Evolutionary conservation across 768 basidiomycete species (phyloP).

Genomic region (Gymnopilus dilepis): DNA sequence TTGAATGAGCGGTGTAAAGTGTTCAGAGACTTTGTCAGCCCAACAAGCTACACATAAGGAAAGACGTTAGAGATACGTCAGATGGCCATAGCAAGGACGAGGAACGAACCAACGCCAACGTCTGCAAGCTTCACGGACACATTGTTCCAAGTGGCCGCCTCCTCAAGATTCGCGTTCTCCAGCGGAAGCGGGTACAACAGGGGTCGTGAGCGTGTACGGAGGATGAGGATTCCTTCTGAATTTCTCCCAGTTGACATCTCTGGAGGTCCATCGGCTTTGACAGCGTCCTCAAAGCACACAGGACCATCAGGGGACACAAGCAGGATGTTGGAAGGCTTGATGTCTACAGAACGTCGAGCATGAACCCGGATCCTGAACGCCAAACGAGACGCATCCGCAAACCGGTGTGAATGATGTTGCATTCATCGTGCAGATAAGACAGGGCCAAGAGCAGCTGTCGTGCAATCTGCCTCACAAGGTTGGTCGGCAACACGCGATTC

Average conservation of each 20-base stretch:
- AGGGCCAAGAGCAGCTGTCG: not conserved
- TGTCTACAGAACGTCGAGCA: not conserved
- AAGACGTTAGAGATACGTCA: too few relatives aligned
- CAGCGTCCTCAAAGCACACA: too few relatives aligned
- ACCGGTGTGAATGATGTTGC: not conserved
- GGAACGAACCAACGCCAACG: slow-evolving; percentile 6
- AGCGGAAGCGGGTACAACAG: not conserved
- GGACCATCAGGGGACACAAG: not conserved
- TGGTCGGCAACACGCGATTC: not conserved
- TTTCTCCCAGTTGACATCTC: too few relatives aligned
- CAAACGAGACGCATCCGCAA: not conserved
- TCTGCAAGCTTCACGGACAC: not conserved
- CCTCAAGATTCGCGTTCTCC: not conserved
- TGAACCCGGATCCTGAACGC: not conserved
- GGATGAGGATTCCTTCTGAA: too few relatives aligned
- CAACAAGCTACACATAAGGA: not conserved
- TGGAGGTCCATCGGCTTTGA: too few relatives aligned
- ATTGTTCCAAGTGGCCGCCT: not conserved
- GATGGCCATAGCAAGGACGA: not conserved
- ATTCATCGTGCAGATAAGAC: not conserved
- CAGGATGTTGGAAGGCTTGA: not conserved
- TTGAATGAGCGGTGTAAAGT: slow-evolving; percentile 21
- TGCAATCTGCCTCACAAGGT: not conserved
- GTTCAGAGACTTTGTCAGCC: not conserved
- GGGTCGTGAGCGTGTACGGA: not conserved